Evolutionary conservation across 805 yeast species (phyloP).

Genomic region (Ogataea ganodermae): DNA sequence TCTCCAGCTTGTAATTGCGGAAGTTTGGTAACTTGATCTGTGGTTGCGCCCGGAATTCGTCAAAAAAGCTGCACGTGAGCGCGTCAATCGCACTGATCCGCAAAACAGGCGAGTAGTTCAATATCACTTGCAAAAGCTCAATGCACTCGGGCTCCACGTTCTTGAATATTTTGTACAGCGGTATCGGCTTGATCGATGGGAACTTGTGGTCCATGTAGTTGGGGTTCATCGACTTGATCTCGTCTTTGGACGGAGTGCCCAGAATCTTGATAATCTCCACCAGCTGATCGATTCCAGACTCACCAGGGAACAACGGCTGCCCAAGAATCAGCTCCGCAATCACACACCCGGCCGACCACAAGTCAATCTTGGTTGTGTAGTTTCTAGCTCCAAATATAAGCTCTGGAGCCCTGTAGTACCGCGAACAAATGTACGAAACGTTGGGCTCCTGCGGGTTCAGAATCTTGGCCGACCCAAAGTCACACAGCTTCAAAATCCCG

Average conservation of each 20-base stretch:
- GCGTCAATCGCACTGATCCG: slow-evolving; percentile 62
- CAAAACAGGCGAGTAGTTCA: slow-evolving; percentile 69
- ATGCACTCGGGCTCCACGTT: slow-evolving; percentile 54
- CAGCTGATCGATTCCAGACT: slow-evolving; percentile 94
- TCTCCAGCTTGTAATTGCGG: slow-evolving; percentile 45
- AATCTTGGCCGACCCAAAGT: slow-evolving; percentile 94
- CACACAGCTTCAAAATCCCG: slow-evolving; percentile 89
- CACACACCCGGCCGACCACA: slow-evolving; percentile 98
- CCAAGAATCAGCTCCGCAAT: slow-evolving; percentile 96
- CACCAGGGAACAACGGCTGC: slow-evolving; percentile 97
- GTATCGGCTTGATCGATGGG: slow-evolving; percentile 81
- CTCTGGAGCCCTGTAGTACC: slow-evolving; percentile 97
- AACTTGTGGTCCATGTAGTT: slow-evolving; percentile 96
- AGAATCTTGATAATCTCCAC: slow-evolving; percentile 94
- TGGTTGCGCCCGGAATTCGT: slow-evolving; percentile 45
- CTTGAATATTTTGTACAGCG: slow-evolving; percentile 66
- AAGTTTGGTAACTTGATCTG: slow-evolving; percentile 34
- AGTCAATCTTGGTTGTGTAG: slow-evolving; percentile 93
- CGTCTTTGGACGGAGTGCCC: slow-evolving; percentile 93
- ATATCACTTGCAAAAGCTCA: slow-evolving; percentile 53
- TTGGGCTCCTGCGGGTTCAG: slow-evolving; percentile 89
- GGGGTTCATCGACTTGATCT: slow-evolving; percentile 92
- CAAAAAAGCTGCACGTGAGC: slow-evolving; percentile 54
- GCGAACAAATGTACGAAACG: slow-evolving; percentile 93
- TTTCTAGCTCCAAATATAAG: slow-evolving; percentile 95